Evolutionary conservation across 192 early-diverging fungal genomes (phyloP), one percentile per base, ranked within the genome.

Genomic region (Linnemannia zychae): DNA sequence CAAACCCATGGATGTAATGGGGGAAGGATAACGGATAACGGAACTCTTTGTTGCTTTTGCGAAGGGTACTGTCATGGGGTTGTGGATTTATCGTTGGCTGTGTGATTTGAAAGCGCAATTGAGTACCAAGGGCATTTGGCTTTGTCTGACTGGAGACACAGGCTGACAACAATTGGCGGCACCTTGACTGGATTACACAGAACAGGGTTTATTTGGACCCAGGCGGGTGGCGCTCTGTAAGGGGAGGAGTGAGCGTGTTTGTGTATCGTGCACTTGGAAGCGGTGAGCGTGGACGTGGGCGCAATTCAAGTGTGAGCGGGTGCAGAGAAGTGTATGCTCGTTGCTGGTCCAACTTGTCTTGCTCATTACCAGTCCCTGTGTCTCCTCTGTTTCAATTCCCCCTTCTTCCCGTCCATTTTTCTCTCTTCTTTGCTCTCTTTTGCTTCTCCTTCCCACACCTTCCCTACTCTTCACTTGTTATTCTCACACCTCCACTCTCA

Each of bases 331-430:
- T 52, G 50, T 16, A 20, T 20, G 22, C 6, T 5, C 28, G 28
- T 31, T 60, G 57, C 24, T 9, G 9, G 40, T 9, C 11, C 12
- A 63, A 33, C 9, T 7, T 4, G 22, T 24, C 28, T 28, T 28
- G 28, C n/a, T n/a, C n/a, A n/a, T n/a, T n/a, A n/a, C 22, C 57
- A 31, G 12, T 63, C 57, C 57, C 44, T 71, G 20, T 16, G 7
- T 28, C 69, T 22, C 24, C 57, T 63, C 57, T 13, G 57, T 63
- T 63, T 60, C 57, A 53, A n/a, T 53, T 53, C 52, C n/a, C 52
- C 52, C 6, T 17, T 69, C 67, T 69, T 36, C 37, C 18, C 50
- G 16, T 53, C 12, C 36, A 4, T 53, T 34, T n/a, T 20, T 37
- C 47, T 7, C n/a, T 22, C n/a, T 46, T 47, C 16, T 34, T n/a